Evolutionary conservation across 1,284 basidiomycete species (phyloP).

Genomic region (Ceratobasidium papillatum): DNA sequence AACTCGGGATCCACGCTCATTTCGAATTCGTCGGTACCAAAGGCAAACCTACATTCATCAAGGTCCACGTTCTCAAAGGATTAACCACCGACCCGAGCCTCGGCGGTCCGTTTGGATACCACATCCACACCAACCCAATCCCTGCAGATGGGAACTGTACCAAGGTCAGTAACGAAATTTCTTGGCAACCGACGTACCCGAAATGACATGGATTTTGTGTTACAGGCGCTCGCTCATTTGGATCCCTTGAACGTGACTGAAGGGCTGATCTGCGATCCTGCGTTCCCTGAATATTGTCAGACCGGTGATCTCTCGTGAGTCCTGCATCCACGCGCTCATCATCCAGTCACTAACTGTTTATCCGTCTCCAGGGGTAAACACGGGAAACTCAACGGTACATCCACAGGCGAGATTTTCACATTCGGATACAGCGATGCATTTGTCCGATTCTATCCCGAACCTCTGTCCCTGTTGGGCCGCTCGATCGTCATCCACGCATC

Average conservation of each 20-base stretch:
- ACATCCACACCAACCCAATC: constrained; percentile 48
- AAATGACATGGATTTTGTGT: too few relatives aligned
- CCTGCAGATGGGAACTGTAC: constrained; percentile 45
- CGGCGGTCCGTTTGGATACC: constrained; percentile 38
- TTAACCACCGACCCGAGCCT: constrained; percentile 24
- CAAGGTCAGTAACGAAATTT: constrained; percentile 19
- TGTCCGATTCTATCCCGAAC: constrained; percentile 47
- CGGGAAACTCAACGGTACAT: constrained; percentile 46
- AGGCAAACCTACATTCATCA: constrained; percentile 33
- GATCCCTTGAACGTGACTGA: constrained; percentile 47
- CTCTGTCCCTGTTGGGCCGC: constrained; percentile 48
- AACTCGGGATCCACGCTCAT: constrained; percentile 19
- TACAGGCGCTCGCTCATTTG: constrained; percentile 46
- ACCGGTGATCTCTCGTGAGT: constrained; percentile 46
- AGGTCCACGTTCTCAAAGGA: constrained; percentile 28
- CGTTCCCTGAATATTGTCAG: constrained; percentile 47
- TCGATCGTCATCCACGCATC: constrained; percentile 47
- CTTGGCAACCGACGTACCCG: background rate
- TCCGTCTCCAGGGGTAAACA: constrained; percentile 46
- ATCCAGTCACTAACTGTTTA: background rate
- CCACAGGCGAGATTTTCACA: constrained; percentile 31
- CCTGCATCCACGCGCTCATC: background rate
- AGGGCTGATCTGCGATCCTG: constrained; percentile 46
- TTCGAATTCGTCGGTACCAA: constrained; percentile 39
- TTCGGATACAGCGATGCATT: constrained; percentile 45